Conservation (phyloP, 1,284 basidiomycete species). For the Cutaneotrichosporon sp. region DNA sequence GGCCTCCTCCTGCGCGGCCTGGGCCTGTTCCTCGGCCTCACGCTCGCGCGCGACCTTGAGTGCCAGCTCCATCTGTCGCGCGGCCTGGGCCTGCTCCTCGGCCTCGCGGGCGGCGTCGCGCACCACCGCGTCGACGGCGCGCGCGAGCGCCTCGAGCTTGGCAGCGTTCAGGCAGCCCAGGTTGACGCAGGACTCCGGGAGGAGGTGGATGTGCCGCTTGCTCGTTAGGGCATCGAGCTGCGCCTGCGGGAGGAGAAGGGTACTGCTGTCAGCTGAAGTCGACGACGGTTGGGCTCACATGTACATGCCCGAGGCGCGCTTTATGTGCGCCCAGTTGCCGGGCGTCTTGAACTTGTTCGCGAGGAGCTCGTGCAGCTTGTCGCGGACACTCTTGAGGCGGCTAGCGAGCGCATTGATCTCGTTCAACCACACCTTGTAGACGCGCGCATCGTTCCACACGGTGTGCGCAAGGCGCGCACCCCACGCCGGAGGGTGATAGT, state of each 20-base stretch:
- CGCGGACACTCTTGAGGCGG: slow-evolving; percentile 86
- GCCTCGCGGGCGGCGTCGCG: slow-evolving; percentile 43
- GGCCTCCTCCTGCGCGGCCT: slow-evolving; percentile 45
- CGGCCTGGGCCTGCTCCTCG: slow-evolving; percentile 43
- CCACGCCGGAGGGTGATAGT: slow-evolving; percentile 49
- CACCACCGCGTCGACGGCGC: slow-evolving; percentile 47
- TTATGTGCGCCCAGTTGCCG: slow-evolving; percentile 87
- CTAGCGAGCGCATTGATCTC: slow-evolving; percentile 92
- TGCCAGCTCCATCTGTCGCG: slow-evolving; percentile 45
- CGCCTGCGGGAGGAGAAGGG: slow-evolving; percentile 39
- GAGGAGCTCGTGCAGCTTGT: slow-evolving; percentile 73
- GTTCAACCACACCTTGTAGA: slow-evolving; percentile 67
- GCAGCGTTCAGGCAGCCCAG: slow-evolving; percentile 49
- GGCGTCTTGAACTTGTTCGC: slow-evolving; percentile 81
- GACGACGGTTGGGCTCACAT: slow-evolving; percentile 32
- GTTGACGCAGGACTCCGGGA: slow-evolving; percentile 49
- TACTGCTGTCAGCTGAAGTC: slow-evolving; percentile 28
- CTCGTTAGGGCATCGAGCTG: slow-evolving; percentile 41
- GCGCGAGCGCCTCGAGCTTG: slow-evolving; percentile 48
- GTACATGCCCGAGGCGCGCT: slow-evolving; percentile 57
- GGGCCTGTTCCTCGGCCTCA: slow-evolving; percentile 41
- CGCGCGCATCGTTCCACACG: slow-evolving; percentile 45
- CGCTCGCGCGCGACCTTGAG: slow-evolving; percentile 44
- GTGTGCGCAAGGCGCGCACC: slow-evolving; percentile 49
- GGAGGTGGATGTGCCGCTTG: slow-evolving; percentile 48